These are phyloP conservation scores for Eutrema yunnanense DNA, from an alignment of 345 rosid genomes.

Conservation along the genomic window DNA sequence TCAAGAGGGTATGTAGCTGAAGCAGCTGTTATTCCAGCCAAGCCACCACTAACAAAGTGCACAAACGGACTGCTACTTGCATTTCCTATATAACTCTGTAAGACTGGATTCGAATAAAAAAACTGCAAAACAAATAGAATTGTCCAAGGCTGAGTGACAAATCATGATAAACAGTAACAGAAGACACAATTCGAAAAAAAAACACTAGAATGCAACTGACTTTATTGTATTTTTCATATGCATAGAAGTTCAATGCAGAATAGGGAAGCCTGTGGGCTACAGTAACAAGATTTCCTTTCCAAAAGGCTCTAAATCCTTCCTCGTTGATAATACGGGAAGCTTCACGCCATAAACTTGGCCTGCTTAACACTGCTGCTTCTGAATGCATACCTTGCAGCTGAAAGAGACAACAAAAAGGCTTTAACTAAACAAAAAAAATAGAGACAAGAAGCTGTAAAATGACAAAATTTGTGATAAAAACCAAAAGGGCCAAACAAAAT, in stretches of 20 bases:
- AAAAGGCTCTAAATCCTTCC: constrained; percentile 93
- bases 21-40: constrained; percentile 95
- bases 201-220: constrained; percentile 33
- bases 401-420: constrained; percentile 31
- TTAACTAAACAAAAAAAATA: background rate
- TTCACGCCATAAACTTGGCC: constrained; percentile 69
- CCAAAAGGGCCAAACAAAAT: background rate
- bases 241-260: constrained; percentile 70
- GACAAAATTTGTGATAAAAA: background rate
- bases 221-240: constrained; percentile 68
- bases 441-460: background rate
- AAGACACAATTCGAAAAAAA: background rate
- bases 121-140: constrained; percentile 40
- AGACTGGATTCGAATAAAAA: constrained; percentile 39
- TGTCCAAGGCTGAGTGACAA: background rate
- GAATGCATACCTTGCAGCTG: constrained; percentile 99
- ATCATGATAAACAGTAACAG: background rate
- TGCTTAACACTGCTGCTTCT: constrained; percentile 51
- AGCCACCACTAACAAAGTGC: constrained; percentile 79
- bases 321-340: constrained; percentile 75
- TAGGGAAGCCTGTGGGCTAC: constrained; percentile 93
- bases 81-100: constrained; percentile 35
- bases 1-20: constrained; percentile 87
- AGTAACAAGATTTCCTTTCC: constrained; percentile 95
- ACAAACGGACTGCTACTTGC: constrained; percentile 38